Percentiles rank a stretch among this genome's conserved stretches.
Evolutionary conservation across 352 stramenopile species (phyloP).

Genomic region (Blastocystis sp.): DNA sequence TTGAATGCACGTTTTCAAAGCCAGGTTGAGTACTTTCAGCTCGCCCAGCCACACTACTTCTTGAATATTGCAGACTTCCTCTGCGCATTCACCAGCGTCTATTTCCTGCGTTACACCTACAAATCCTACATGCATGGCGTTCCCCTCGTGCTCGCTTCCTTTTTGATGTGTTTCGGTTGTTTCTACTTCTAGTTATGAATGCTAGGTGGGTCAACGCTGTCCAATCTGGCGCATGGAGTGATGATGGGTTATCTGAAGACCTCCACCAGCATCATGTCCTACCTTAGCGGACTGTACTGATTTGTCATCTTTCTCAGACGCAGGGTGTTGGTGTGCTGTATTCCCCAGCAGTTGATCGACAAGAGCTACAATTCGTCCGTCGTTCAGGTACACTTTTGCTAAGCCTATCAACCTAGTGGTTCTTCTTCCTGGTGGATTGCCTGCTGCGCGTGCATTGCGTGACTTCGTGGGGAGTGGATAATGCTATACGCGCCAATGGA

Average conservation of each 20-base stretch:
- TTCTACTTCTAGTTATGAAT: neutral
- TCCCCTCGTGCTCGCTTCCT: neutral
- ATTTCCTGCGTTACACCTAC: neutral
- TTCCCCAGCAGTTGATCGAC: constrained; percentile 19
- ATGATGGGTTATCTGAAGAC: constrained; percentile 26
- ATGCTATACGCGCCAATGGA: neutral
- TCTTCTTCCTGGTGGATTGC: neutral
- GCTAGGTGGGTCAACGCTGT: constrained; percentile 32
- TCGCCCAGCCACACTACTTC: neutral
- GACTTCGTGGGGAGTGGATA: constrained; percentile 44
- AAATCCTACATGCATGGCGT: constrained; percentile 11
- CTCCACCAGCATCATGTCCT: constrained; percentile 9
- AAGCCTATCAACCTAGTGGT: neutral
- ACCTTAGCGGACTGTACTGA: neutral
- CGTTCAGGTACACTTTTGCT: neutral
- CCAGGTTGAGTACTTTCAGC: constrained; percentile 33
- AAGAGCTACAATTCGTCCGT: neutral
- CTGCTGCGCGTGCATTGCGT: constrained; percentile 37
- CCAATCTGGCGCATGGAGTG: constrained; percentile 15
- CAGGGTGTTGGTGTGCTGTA: neutral
- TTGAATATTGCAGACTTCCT: constrained; percentile 28
- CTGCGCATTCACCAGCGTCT: neutral
- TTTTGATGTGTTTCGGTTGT: constrained; percentile 37
- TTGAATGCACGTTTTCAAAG: neutral
- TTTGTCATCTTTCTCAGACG: neutral